phyloP scores from a whole-genome alignment of 164 flowering plant genomes.

The Vitis rotundifolia region DNA sequence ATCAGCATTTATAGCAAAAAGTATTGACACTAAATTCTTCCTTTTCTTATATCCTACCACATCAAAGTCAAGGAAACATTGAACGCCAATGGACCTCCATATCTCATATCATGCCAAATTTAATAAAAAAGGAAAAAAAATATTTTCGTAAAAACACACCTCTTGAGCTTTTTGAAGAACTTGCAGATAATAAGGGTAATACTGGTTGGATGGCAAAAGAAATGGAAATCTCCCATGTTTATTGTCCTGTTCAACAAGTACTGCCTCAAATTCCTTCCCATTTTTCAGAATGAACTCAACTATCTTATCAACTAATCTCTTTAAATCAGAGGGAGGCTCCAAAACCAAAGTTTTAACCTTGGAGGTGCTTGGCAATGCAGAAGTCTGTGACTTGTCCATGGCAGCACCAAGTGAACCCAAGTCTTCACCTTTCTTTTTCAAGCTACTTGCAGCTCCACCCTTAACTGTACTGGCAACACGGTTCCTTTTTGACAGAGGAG shows the following conservation, averaged over 20 bases:
- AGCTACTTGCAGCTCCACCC: constrained; percentile 21
- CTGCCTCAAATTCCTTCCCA: constrained; percentile 83
- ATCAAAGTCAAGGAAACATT: background rate
- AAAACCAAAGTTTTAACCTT: constrained; percentile 45
- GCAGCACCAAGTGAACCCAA: constrained; percentile 17
- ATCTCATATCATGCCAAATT: too few relatives aligned
- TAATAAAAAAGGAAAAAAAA: background rate
- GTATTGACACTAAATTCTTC: background rate
- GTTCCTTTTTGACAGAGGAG: constrained; percentile 32
- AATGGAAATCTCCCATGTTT: constrained; percentile 78
- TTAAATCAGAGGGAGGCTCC: constrained; percentile 83
- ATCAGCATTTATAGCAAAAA: too few relatives aligned
- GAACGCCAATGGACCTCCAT: background rate
- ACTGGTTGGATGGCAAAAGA: constrained; percentile 66
- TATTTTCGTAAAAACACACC: constrained; percentile 36
- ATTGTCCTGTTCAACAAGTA: constrained; percentile 72
- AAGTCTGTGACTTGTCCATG: constrained; percentile 31
- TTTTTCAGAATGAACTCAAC: constrained; percentile 77
- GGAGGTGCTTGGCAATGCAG: constrained; percentile 25
- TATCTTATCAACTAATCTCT: constrained; percentile 65
- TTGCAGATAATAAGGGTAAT: constrained; percentile 73
- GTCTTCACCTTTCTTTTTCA: constrained; percentile 35
- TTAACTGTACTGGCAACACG: constrained; percentile 24
- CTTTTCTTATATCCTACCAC: background rate
- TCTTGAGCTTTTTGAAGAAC: constrained; percentile 66